Base-by-base conservation (phyloP, 371 early-diverging fungal genomes). In the Mucor sp. region DNA sequence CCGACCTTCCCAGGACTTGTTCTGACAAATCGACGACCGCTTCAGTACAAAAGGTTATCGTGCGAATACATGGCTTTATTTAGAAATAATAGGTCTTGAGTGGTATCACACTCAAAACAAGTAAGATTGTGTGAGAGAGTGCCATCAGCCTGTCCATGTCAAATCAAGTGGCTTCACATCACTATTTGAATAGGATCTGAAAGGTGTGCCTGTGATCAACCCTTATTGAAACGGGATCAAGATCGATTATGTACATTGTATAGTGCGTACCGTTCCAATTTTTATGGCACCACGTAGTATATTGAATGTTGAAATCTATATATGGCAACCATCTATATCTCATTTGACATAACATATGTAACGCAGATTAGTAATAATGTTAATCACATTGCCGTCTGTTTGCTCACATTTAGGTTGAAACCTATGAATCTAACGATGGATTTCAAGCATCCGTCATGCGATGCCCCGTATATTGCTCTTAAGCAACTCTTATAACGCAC, bases 21-120 rank as follows among this genome's bases (percentile, higher is more conserved):
- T 69, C 63, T 72, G 69, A 72, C 72, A 72, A 72, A 72, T 72
- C 69, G 65, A 50, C 41, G 60, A 8, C 47, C 53, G 30, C 35
- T 60, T 62, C 60, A 21, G 58, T 37, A 37, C 25, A 48, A 58
- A 56, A 64, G n/a, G 35, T 60, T 48, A 69, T 65, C 70, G 70
- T 70, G 70, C 70, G 70, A 70, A 70, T 23, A 57, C 19, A 25
- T 60, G 60, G 3, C 60, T 30, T 60, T 28, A 39, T 59, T 47
- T 47, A 63, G 63, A 47, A 62, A 62, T 47, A 47, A 53, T 53
- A 25, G 47, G 27, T 37, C n/a, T 53, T 53, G 53, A 27, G 53
- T 37, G 33, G 63, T 63, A 37, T 47, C 63, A 63, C 63, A 53
- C 48, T n/a, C 41, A 25, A 53, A 23, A 53, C 28, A 55, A 25